Evolutionary conservation across 2,329 filamentous ascomycete species (phyloP), one percentile per base, ranked within the genome.

Genomic region (Rutstroemia sp.): DNA sequence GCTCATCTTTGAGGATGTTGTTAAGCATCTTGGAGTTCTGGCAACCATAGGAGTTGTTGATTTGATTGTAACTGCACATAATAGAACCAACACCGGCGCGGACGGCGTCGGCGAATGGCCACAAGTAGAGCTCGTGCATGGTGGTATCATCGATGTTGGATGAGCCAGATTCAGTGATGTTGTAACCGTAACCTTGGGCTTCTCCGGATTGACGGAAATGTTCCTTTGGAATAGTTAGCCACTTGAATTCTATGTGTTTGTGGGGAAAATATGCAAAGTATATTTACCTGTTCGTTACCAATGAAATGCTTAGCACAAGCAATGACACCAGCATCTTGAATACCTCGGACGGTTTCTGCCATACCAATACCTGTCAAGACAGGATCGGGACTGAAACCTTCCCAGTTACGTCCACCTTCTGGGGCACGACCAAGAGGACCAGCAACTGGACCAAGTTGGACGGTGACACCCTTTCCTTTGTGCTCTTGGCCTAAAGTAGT

Each of bases 51-150:
- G 83, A 89, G 71, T 89, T 89, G 74, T 95, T 95, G 71, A 91
- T 69, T 66, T 88, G 86, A 65, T 89, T 87, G 65, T 95, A 95
- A 1, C 85, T 84, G 70, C 89, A 92, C 91, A 95, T 95, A 56
- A 95, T 76, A 3, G 85, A 86, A 1, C 82, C 87, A 3, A 92
- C 88, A 38, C 89, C 89, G 14, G 88, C 89, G 54, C 81, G 82
- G 46, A 95, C 65, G 7, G 71, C 70, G 58, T 72, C 67, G n/a
- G 76, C 77, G 65, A 83, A 84, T 1, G 81, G 80, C 81, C 81
- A 83, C 3, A 78, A 65, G 59, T 82, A 83, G 0, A 83, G 69
- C 65, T 84, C 82, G 61, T 84, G 81, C 65, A 84, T 73, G 2
- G 82, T 81, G 3, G 78, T 71, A 66, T 85, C 83, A 45, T 83